Percentiles rank a stretch among this genome's conserved stretches.
These are phyloP conservation scores for Fraxinus dipetala DNA, from an alignment of 305 asterid species.

Conservation along the genomic window DNA sequence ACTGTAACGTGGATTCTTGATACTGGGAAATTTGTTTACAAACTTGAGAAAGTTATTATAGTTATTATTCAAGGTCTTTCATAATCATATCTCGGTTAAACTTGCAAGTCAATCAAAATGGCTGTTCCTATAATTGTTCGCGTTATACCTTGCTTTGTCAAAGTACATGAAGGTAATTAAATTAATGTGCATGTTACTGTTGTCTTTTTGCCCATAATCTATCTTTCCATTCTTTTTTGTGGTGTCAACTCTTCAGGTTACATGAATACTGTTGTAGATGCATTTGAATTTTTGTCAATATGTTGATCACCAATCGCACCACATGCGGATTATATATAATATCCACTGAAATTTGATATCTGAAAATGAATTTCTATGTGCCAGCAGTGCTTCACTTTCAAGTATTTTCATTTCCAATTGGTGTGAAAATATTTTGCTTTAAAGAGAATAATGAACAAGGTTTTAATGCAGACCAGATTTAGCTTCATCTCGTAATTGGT, in stretches of 20 bases:
- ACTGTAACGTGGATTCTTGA: background rate
- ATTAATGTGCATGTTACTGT: background rate
- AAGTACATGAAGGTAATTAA: background rate
- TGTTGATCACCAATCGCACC: background rate
- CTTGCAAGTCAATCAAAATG: conserved; percentile 5
- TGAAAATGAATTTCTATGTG: conserved; percentile 8
- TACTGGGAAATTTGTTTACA: background rate
- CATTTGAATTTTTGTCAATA: background rate
- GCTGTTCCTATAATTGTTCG: background rate
- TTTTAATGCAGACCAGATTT: conserved; percentile 56
- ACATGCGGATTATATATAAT: background rate
- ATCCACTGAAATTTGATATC: background rate
- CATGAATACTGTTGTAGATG: background rate
- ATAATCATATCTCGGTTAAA: background rate
- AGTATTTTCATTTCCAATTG: conserved; percentile 4
- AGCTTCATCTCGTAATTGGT: conserved; percentile 47
- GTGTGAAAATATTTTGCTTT: conserved; percentile 6
- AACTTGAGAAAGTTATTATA: background rate
- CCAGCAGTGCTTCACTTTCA: background rate
- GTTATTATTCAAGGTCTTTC: conserved; percentile 15
- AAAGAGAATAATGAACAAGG: conserved; percentile 23
- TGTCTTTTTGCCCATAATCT: background rate
- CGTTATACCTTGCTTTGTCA: background rate
- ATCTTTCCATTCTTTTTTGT: background rate
- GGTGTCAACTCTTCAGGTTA: background rate